A percentile compares a stretch with the other conserved stretches of the same genome.
phyloP scores from a whole-genome alignment of 1,284 basidiomycete species.

The Lentinus polychrous region DNA sequence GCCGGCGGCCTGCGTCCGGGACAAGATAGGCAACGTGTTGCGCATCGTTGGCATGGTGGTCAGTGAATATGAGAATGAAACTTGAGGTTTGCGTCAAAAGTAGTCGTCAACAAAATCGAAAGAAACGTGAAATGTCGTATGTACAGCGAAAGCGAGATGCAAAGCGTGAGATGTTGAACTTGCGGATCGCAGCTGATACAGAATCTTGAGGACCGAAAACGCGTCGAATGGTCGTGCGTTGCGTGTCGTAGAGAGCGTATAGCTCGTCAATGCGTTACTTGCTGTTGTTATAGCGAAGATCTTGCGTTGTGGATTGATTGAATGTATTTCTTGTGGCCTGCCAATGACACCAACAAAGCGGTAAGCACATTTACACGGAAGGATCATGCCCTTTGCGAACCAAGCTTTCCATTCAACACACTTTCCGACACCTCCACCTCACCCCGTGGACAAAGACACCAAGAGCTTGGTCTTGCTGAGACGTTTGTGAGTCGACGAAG shows the following conservation, averaged over 20 bases:
- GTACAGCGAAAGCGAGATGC: slow-evolving; percentile 7
- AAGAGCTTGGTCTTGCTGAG: slow-evolving; percentile 9
- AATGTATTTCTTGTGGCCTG: neutral
- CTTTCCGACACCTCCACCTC: slow-evolving; percentile 12
- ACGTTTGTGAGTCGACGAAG: slow-evolving; percentile 18
- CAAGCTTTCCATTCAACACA: slow-evolving; percentile 1
- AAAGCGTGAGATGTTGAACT: neutral
- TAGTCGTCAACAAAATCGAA: slow-evolving; percentile 10
- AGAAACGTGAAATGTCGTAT: slow-evolving; percentile 1
- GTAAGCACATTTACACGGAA: neutral
- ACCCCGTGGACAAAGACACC: slow-evolving; percentile 4
- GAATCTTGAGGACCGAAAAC: neutral
- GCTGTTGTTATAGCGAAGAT: neutral
- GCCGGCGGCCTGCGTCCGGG: slow-evolving; percentile 24
- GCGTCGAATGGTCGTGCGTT: neutral
- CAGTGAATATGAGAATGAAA: slow-evolving; percentile 4
- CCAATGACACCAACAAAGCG: neutral
- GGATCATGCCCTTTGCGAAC: neutral
- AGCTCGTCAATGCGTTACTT: slow-evolving; percentile 4
- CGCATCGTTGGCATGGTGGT: slow-evolving; percentile 24
- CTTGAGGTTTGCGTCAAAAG: slow-evolving; percentile 8
- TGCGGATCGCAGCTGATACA: neutral
- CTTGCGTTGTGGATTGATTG: slow-evolving; percentile 1
- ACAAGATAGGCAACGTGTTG: slow-evolving; percentile 27
- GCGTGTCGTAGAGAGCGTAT: neutral